Conservation (phyloP, 2,329 filamentous ascomycete species). For the Pseudopithomyces chartarum region DNA sequence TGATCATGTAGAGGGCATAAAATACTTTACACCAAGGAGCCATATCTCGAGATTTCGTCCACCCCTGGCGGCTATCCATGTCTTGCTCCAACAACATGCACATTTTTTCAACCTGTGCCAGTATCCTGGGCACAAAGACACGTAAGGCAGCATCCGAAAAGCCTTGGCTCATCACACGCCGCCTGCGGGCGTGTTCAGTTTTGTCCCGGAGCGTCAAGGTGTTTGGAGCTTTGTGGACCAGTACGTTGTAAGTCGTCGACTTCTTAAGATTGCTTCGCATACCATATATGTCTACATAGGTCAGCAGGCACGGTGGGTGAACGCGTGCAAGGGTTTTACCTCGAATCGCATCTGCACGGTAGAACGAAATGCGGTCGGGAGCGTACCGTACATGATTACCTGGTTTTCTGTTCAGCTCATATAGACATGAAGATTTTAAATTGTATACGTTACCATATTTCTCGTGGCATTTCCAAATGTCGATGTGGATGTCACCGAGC, state of each 20-base stretch:
- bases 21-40: slow-evolving; percentile 50
- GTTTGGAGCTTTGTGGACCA: background rate
- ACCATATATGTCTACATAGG: too few species aligned
- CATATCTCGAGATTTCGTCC: slow-evolving; percentile 51
- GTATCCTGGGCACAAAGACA: slow-evolving; percentile 46
- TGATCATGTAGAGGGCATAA: too few species aligned
- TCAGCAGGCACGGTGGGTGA: too few species aligned
- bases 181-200: slow-evolving; percentile 51
- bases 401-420: too few species aligned
- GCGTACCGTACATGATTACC: too few species aligned
- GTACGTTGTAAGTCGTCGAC: too few species aligned
- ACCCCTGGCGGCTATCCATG: too few species aligned
- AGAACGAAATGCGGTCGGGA: slow-evolving; percentile 72
- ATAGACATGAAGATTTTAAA: too few species aligned
- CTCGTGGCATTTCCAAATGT: slow-evolving; percentile 15
- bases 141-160: slow-evolving; percentile 34
- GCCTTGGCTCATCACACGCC: slow-evolving; percentile 53
- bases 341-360: slow-evolving; percentile 52
- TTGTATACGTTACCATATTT: slow-evolving; percentile 37
- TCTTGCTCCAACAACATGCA: slow-evolving; percentile 45
- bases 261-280: too few species aligned
- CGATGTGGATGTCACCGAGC: slow-evolving; percentile 14
- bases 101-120: slow-evolving; percentile 48
- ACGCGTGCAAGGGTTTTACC: too few species aligned
- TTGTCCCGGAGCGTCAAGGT: slow-evolving; percentile 45